Conservation (phyloP, 2,329 filamentous ascomycete genomes). For the Remersonia thermophila region DNA sequence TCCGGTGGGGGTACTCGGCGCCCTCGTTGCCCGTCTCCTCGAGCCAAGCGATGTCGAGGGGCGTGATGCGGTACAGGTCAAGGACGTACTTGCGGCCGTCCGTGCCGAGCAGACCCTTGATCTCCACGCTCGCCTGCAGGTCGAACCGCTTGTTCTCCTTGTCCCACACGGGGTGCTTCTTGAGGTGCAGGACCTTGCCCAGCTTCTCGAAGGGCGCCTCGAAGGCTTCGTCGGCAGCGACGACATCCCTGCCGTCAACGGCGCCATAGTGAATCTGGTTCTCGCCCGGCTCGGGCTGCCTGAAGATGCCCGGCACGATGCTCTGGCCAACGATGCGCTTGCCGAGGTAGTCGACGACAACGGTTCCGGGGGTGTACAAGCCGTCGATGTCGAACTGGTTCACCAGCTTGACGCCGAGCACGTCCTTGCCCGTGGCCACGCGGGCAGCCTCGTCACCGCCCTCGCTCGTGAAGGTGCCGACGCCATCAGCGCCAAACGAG, state of each 20-base stretch:
- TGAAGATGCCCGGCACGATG: conserved; percentile 97
- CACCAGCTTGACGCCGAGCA: conserved; percentile 83
- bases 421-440: conserved; percentile 93
- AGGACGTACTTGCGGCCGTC: conserved; percentile 97
- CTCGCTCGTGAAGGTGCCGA: conserved; percentile 92
- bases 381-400: conserved; percentile 95
- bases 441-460: conserved; percentile 93
- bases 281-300: conserved; percentile 92
- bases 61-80: conserved; percentile 88
- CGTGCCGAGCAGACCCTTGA: conserved; percentile 92
- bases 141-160: conserved; percentile 86
- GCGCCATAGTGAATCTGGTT: conserved; percentile 98
- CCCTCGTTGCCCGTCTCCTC: conserved; percentile 53
- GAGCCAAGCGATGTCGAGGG: conserved; percentile 80
- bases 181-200: conserved; percentile 80
- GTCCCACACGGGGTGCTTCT: conserved; percentile 95
- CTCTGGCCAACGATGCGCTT: conserved; percentile 96
- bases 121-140: conserved; percentile 90
- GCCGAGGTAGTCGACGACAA: conserved; percentile 92
- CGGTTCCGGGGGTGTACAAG: conserved; percentile 88
- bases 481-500: conserved; percentile 93
- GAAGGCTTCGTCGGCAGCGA: conserved; percentile 83
- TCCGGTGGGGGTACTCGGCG: conserved; percentile 75
- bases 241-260: conserved; percentile 91
- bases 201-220: conserved; percentile 75